phyloP scores from a whole-genome alignment of 1,139 yeast species.

The Kluyveromyces sp. region DNA sequence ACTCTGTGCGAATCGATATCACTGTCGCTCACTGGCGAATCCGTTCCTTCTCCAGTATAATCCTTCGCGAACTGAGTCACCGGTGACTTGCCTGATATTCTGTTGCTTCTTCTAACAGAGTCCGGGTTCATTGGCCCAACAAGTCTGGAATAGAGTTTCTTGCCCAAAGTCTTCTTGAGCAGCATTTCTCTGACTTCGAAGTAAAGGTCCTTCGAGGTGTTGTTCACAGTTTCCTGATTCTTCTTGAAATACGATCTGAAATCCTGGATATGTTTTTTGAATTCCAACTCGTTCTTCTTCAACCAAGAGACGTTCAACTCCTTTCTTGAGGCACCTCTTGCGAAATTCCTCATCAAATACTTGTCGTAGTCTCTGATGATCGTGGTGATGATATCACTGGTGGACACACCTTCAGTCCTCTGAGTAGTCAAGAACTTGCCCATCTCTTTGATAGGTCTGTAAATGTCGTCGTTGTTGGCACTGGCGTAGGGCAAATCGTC shows the following conservation, averaged over 20 bases:
- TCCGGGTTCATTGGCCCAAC: conserved; percentile 19
- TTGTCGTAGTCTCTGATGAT: conserved; percentile 94
- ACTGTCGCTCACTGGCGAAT: conserved; percentile 7
- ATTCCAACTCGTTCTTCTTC: conserved; percentile 90
- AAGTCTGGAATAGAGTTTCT: conserved; percentile 29
- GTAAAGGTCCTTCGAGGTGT: conserved; percentile 72
- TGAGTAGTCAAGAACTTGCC: conserved; percentile 94
- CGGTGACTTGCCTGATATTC: conserved; percentile 37
- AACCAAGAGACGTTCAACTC: conserved; percentile 96
- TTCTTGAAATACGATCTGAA: conserved; percentile 80
- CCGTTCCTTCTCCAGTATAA: conserved; percentile 35
- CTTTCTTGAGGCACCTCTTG: conserved; percentile 94
- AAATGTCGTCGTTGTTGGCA: conserved; percentile 80
- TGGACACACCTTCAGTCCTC: conserved; percentile 92
- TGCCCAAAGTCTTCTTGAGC: conserved; percentile 40
- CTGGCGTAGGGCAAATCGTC: conserved; percentile 95
- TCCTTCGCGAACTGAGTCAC: conserved; percentile 59
- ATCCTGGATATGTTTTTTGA: conserved; percentile 82
- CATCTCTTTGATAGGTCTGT: conserved; percentile 79
- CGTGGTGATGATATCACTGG: conserved; percentile 91
- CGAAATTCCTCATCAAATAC: conserved; percentile 92
- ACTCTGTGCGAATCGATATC: conserved; percentile 6
- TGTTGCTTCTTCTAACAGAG: conserved; percentile 22
- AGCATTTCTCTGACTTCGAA: conserved; percentile 75
- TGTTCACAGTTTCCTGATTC: conserved; percentile 61